A percentile compares a stretch with the other conserved stretches of the same genome.
phyloP scores from a whole-genome alignment of 2,329 filamentous ascomycete species.

The Aspergillus japonicus region DNA sequence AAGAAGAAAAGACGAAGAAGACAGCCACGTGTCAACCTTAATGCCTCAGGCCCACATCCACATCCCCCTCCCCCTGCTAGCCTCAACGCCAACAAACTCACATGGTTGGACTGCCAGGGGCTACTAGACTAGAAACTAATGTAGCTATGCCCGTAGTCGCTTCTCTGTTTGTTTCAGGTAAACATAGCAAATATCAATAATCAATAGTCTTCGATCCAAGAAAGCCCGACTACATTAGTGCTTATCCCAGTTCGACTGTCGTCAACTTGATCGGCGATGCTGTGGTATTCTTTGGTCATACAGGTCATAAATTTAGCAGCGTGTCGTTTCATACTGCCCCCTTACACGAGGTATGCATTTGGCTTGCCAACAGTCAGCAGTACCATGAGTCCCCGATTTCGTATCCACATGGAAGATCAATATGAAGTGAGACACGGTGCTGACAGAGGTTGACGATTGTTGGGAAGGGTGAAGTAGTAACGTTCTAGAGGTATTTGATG shows the following conservation, averaged over 20 bases:
- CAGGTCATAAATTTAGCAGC: not conserved
- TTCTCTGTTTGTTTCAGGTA: conserved; percentile 1
- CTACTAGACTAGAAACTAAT: not conserved
- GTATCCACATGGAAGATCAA: not conserved
- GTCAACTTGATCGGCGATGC: not conserved
- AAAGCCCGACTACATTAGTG: not conserved
- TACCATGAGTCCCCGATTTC: not conserved
- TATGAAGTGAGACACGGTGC: not conserved
- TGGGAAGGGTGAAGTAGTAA: not conserved
- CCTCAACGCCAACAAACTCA: not conserved
- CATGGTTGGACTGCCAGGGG: not conserved
- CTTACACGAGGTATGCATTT: not conserved
- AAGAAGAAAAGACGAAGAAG: not conserved
- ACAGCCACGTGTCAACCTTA: not conserved
- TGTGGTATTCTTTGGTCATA: not conserved
- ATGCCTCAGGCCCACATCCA: not conserved
- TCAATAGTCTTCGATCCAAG: conserved; percentile 2
- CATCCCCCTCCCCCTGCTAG: not conserved
- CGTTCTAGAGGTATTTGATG: not conserved
- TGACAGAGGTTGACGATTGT: no score
- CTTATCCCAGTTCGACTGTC: not conserved
- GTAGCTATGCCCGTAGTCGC: not conserved
- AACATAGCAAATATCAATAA: conserved; percentile 1
- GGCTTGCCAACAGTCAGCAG: not conserved
- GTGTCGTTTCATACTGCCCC: not conserved